These are phyloP conservation scores for Agarophyton chilense DNA, from an alignment of 23 red algal genomes.

Conservation along the genomic window DNA sequence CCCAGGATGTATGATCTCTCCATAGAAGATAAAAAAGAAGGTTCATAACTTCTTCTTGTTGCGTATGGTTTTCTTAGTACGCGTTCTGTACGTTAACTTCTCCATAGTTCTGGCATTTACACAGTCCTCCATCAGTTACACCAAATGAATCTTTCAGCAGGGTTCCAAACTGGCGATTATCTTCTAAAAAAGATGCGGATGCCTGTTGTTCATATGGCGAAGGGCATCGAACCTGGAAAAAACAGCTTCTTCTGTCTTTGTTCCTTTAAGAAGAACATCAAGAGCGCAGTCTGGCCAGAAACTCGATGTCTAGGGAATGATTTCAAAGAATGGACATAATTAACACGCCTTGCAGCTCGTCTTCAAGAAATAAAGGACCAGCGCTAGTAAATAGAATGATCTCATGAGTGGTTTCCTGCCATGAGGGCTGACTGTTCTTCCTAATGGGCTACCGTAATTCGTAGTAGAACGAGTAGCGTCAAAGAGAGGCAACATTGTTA, in stretches of 20 bases:
- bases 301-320: conserved; percentile 2
- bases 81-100: conserved; percentile 26
- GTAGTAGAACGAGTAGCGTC: background rate
- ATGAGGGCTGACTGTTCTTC: background rate
- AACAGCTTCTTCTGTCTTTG: background rate
- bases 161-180: background rate
- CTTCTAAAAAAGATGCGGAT: background rate
- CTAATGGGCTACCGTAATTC: conserved; percentile 12
- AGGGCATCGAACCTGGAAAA: background rate
- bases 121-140: background rate
- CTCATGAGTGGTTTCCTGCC: background rate
- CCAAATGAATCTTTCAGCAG: conserved; percentile 11
- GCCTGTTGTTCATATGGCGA: background rate
- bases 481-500: conserved; percentile 15
- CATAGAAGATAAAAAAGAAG: background rate
- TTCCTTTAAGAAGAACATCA: background rate
- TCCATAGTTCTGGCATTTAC: too few species aligned
- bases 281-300: conserved; percentile 30
- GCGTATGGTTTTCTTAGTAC: background rate
- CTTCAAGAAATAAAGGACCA: conserved; percentile 22
- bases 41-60: background rate
- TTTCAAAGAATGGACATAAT: conserved; percentile 26
- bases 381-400: background rate
- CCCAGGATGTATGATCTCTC: background rate
- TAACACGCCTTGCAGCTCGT: background rate